Base-by-base conservation (phyloP, 257 asterid species). In the Prunella vulgaris region DNA sequence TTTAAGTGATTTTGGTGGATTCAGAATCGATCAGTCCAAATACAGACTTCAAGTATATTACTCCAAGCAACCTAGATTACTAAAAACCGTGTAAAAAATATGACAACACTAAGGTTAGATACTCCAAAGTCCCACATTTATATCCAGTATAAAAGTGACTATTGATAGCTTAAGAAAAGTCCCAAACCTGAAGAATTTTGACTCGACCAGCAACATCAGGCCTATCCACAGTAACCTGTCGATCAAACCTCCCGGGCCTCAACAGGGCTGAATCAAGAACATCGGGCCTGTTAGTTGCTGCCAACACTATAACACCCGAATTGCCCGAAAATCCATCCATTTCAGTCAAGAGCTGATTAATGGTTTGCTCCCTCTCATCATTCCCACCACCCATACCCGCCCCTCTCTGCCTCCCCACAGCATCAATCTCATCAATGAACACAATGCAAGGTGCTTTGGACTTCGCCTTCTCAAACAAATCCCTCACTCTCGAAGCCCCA, bases 131-230 rank as follows among this genome's bases (percentile, higher is more conserved):
- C 25, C 32, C 7, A 18, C 40, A 60, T 21, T 70, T 22, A 70
- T 24, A 24, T 32, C 65, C 10, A 25, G 24, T 15, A 56, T 12
- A 42, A 18, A 12, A 62, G 57, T 53, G 8, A 70, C 8, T 9
- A 64, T 21, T 10, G 10, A 4, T 60, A 28, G 18, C 15, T 20
- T 7, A 22, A 51, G 22, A 66, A 56, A 81, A 75, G 64, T 64
- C 24, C 67, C 81, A 68, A 60, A 89, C 97, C 96, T 90, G 95
- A 81, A 93, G 97, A 78, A 93, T 93, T 79, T 70, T 93, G 75
- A 93, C 95, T 84, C 97, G 83, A 44, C 98, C 98, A 73, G 97
- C 93, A 74, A 93, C 98, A 87, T 93, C 98, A 42, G 98, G 98
- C 75, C 98, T 81, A 64, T 93, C 99, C 7, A 93, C 97, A 2